phyloP scores from a whole-genome alignment of 352 stramenopile species.

The Plasmopara muralis region DNA sequence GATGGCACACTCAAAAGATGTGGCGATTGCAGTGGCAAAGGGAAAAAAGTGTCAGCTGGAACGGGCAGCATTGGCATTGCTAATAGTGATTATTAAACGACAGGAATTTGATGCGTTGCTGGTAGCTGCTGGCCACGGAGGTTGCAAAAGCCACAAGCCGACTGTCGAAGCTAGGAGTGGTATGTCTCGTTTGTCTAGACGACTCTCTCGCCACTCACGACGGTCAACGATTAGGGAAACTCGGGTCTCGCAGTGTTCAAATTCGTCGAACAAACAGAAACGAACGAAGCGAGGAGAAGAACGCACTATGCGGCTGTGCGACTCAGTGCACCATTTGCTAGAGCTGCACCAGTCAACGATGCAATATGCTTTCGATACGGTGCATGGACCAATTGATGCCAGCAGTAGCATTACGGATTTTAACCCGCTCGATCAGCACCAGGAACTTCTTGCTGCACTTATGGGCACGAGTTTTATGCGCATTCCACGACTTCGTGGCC shows the following conservation, averaged over 20 bases:
- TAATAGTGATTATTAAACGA: slow-evolving; percentile 38
- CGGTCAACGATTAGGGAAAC: slow-evolving; percentile 12
- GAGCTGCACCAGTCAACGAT: slow-evolving; percentile 59
- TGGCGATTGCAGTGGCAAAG: slow-evolving; percentile 9
- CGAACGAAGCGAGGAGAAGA: slow-evolving; percentile 17
- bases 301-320: slow-evolving; percentile 32
- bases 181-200: slow-evolving; percentile 15
- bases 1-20: slow-evolving; percentile 18
- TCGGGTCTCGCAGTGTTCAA: slow-evolving; percentile 4
- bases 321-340: slow-evolving; percentile 44
- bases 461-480: slow-evolving; percentile 49
- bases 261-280: slow-evolving; percentile 1
- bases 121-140: slow-evolving; percentile 39
- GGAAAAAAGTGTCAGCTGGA: slow-evolving; percentile 35
- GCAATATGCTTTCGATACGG: slow-evolving; percentile 38
- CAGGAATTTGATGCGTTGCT: slow-evolving; percentile 55
- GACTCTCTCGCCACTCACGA: slow-evolving; percentile 15
- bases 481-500: slow-evolving; percentile 40
- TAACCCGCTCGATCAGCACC: slow-evolving; percentile 23
- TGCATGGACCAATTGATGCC: slow-evolving; percentile 18
- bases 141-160: slow-evolving; percentile 44
- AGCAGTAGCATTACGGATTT: slow-evolving; percentile 14
- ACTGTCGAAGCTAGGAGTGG: slow-evolving; percentile 14
- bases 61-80: slow-evolving; percentile 27
- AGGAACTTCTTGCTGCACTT: slow-evolving; percentile 35